Evolutionary conservation across 2,329 filamentous ascomycete genomes (phyloP), one percentile per base, ranked within the genome.

Genomic region (Endothia cerciana): DNA sequence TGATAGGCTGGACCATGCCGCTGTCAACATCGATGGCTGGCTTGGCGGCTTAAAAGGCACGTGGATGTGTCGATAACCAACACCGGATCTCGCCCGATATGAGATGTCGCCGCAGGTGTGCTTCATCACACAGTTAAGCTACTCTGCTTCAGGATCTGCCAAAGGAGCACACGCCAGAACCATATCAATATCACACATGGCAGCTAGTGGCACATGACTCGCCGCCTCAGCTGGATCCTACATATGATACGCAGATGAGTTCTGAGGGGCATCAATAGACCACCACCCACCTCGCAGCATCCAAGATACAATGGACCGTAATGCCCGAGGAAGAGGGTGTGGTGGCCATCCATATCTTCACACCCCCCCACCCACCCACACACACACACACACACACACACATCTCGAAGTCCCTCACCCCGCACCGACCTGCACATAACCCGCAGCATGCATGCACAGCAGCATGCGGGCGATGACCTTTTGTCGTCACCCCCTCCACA

Each of bases 11-110:
- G 40, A 4, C 28, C 22, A 33, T 57, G 40, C 56, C 25, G 56
- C 49, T 59, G 65, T 63, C 60, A 63, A 57, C 15, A 40, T 57
- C 47, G n/a, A 62, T 38, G 51, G 64, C 49, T 30, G 43, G 58
- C 58, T 45, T 58, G 53, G 64, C 64, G 49, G 62, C 61, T 61
- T 30, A 58, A 33, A 41, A 30, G 30, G 25, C 49, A 25, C 43
- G 40, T 56, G 56, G n/a, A 19, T 8, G 41, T 28, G 17, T 55
- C 30, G 15, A 22, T 36, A 5, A 36, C 33, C 33, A 36, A 10
- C n/a, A n/a, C n/a, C n/a, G n/a, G n/a, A n/a, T n/a, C 33, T 36
- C 33, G 33, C 10, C 6, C 33, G 33, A 7, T 5, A 36, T 10
- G 33, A 36, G 33, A 36, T n/a, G n/a, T n/a, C n/a, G n/a, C n/a